These are phyloP conservation scores for Aspergillus unguis DNA, from an alignment of 2,329 filamentous ascomycete genomes.

Conservation along the genomic window DNA sequence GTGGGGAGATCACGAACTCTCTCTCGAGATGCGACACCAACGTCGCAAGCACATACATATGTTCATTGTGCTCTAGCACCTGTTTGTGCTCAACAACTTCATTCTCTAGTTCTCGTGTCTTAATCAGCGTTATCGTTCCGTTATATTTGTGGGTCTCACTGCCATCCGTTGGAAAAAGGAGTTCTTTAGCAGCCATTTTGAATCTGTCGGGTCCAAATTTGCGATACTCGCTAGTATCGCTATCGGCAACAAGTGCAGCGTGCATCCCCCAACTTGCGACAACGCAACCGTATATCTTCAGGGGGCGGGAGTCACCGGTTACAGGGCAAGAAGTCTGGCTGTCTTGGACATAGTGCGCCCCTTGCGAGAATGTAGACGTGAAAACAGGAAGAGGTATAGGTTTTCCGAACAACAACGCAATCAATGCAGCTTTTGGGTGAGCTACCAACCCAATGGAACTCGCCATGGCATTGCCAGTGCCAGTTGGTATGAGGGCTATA, in stretches of 20 bases:
- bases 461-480: slow-evolving; percentile 47
- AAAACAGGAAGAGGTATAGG: slow-evolving; percentile 61
- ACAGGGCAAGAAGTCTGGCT: slow-evolving; percentile 39
- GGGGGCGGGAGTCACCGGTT: slow-evolving; percentile 28
- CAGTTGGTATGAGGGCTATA: slow-evolving; percentile 54
- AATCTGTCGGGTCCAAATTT: slow-evolving; percentile 75
- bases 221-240: slow-evolving; percentile 78
- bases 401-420: slow-evolving; percentile 59
- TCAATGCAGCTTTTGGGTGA: slow-evolving; percentile 44
- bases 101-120: slow-evolving; percentile 16
- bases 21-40: slow-evolving; percentile 79
- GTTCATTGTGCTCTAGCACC: slow-evolving; percentile 45
- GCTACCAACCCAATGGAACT: slow-evolving; percentile 36
- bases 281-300: slow-evolving; percentile 65
- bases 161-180: slow-evolving; percentile 60
- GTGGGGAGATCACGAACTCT: slow-evolving; percentile 76
- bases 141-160: slow-evolving; percentile 55
- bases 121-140: slow-evolving; percentile 50
- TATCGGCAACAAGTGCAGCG: slow-evolving; percentile 82
- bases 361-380: slow-evolving; percentile 58
- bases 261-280: slow-evolving; percentile 91
- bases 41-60: slow-evolving; percentile 74
- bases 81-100: slow-evolving; percentile 24
- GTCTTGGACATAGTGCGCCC: slow-evolving; percentile 48
- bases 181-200: slow-evolving; percentile 74